Conservation (phyloP, 345 rosid species). For the Melaleuca alternifolia region DNA sequence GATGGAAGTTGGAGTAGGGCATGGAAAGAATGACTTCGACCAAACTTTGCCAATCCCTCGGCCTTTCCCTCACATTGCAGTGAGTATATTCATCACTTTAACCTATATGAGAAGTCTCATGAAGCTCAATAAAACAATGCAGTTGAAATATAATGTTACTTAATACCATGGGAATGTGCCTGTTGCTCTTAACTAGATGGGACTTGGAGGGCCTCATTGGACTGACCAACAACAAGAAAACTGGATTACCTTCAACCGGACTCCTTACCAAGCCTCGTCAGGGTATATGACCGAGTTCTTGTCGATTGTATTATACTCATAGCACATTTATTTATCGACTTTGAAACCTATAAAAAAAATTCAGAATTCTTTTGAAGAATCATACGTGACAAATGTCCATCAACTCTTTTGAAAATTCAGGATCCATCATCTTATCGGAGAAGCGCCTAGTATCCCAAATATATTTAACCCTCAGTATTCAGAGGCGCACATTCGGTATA, state of each 20-base stretch:
- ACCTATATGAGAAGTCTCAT: not conserved
- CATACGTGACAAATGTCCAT: not conserved
- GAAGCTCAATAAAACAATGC: not conserved
- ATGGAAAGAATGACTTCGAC: not conserved
- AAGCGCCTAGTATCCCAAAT: not conserved
- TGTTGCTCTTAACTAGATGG: not conserved
- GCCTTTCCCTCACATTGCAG: not conserved
- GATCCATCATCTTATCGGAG: not conserved
- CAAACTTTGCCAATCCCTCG: not conserved
- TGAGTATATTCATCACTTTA: not conserved
- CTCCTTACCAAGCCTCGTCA: not conserved
- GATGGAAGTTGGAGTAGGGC: not conserved
- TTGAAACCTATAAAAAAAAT: not conserved
- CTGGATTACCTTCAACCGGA: not conserved
- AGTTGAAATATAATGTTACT: not conserved
- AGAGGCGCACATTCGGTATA: not conserved
- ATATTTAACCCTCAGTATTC: not conserved
- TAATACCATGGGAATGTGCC: not conserved
- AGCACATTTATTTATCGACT: not conserved
- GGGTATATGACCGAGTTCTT: not conserved
- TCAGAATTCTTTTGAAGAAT: too few relatives aligned
- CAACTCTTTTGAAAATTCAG: not conserved
- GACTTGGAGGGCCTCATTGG: not conserved
- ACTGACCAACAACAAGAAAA: not conserved
- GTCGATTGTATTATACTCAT: not conserved